These are phyloP conservation scores for Vitis hybrid DNA, from an alignment of 177 flowering plant species.

Conservation along the genomic window DNA sequence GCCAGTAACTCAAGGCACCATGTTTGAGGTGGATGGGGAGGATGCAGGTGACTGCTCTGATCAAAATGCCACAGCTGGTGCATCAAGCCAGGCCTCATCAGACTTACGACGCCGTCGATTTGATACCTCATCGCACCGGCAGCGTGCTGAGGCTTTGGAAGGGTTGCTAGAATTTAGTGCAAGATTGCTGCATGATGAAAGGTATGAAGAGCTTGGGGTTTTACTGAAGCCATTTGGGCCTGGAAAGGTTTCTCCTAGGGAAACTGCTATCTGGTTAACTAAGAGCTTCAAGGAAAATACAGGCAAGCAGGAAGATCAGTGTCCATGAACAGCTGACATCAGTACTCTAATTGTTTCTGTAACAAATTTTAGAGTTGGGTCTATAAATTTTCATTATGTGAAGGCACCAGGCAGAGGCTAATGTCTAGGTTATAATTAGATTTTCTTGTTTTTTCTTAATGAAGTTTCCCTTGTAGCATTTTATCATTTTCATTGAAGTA, in stretches of 20 bases:
- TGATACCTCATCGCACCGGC: conserved; percentile 45
- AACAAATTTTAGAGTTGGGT: conserved; percentile 5
- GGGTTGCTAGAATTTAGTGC: conserved; percentile 82
- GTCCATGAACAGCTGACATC: background rate
- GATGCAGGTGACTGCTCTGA: conserved; percentile 30
- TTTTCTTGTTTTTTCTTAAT: background rate
- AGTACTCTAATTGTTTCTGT: conserved; percentile 12
- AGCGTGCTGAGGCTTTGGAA: conserved; percentile 81
- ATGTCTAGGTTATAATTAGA: conserved; percentile 6
- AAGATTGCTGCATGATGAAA: conserved; percentile 57
- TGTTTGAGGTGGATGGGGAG: conserved; percentile 16
- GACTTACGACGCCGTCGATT: conserved; percentile 31
- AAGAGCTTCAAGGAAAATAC: conserved; percentile 79
- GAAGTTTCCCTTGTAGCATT: background rate
- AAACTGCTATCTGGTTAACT: conserved; percentile 88
- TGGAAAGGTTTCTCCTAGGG: conserved; percentile 81
- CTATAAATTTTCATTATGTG: background rate
- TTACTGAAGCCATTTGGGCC: conserved; percentile 84
- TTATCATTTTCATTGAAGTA: conserved; percentile 1
- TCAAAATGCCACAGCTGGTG: conserved; percentile 44
- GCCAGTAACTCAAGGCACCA: conserved; percentile 36
- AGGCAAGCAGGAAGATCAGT: conserved; percentile 26
- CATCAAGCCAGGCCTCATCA: conserved; percentile 41
- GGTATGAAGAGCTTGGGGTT: conserved; percentile 74
- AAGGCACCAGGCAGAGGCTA: conserved; percentile 5